Evolutionary conservation across 768 basidiomycete genomes (phyloP), one percentile per base, ranked within the genome.

Genomic region (Leccinum variicolor): DNA sequence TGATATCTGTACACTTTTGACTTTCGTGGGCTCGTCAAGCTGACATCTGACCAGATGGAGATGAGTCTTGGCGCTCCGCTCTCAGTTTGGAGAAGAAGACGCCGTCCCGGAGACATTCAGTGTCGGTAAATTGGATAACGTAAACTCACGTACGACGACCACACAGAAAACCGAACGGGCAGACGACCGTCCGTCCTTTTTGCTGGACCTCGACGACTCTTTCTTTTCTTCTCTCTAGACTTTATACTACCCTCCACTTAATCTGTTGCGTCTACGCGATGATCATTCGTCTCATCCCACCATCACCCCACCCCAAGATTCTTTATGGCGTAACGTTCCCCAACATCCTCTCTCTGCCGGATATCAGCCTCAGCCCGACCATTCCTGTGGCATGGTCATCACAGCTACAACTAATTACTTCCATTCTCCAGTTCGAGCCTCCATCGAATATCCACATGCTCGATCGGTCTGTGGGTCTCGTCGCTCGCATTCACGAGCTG

Each of bases 311-410:
- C 43, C 79, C 84, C 13, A 78, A 80, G 43, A 80, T 90, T 58
- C 76, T 85, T 62, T 86, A 87, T 69, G 79, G 76, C 3, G 68
- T 89, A 46, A 65, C 78, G 33, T 86, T 88, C 62, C 74, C 78
- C 15, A 61, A 56, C 29, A 70, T 75, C 52, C 73, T 81, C 14
- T 74, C 76, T 10, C 48, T 74, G 3, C 60, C 56, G 23, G 66
- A 73, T 36, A 64, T 86, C 1, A 74, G 57, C 21, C 66, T 68
- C 13, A 25, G 47, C 17, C 55, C 67, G 2, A 54, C 77, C 31
- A 62, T 79, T 4, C 84, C 87, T 25, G 65, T 69, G 23, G 72
- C 80, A 36, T 90, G 86, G 85, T 74, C 75, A 5, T 69, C 75
- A 26, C 82, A 84, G 59, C 72, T 86, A n/a, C 75, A 78, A 21